Evolutionary conservation across 1,139 yeast species (phyloP), one percentile per base, ranked within the genome.

Genomic region (Debaryomyces fabryi): DNA sequence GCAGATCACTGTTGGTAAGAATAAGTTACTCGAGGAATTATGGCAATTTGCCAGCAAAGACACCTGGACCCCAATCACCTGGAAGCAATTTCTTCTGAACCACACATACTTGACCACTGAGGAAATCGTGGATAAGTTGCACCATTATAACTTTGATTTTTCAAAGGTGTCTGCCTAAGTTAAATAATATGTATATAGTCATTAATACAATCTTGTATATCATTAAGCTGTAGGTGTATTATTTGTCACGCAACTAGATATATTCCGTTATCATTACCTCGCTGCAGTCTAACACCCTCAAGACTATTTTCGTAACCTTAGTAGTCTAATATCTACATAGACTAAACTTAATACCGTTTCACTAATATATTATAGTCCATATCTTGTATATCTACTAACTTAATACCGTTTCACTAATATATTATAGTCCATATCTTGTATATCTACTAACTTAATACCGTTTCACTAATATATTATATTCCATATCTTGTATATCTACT

Each of bases 1-100:
- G 54, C 69, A 76, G 54, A 65, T 88, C 51, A 72, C 70, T 6
- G 85, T 80, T 33, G 92, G 93, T 39, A 83, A 83, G 65, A 78
- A 88, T 60, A 81, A 75, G 60, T 70, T 90, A 42, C 67, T 88
- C 53, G 68, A 75, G 39, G 70, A 67, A 46, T 73, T 87, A 57
- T 85, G 71, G 61, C 79, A 82, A 25, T 72, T 72, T 49, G 85
- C 76, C 62, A 67, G 76, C 73, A 63, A 74, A 68, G 66, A 75
- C 69, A 63, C 78, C 70, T 60, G 76, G 53, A 74, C 72, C 45
- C 69, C 71, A 1, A 56, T 84, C 10, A 64, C 72, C 24, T 79
- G 74, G 62, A 74, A 69, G 45, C 64, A 71, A 42, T 83, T 81
- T 59, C 65, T 72, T 48, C 66, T 67, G 47, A 57, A 66, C 42